phyloP scores from a whole-genome alignment of 805 yeast species.

The Candida jianshihensis region DNA sequence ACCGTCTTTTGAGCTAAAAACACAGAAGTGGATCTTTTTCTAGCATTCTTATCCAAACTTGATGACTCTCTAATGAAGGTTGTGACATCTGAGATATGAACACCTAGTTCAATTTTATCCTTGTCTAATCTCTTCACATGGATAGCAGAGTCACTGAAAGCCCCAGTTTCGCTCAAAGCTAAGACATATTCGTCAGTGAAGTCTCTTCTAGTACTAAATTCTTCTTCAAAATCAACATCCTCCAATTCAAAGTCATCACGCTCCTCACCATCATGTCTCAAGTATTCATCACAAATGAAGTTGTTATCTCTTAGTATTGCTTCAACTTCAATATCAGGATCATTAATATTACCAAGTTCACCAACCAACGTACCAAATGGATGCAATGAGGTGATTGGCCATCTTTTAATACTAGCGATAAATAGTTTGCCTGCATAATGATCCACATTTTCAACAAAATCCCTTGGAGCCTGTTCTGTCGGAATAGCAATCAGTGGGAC shows the following conservation, averaged over 20 bases:
- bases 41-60: conserved; percentile 77
- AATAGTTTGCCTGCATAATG: conserved; percentile 74
- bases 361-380: conserved; percentile 94
- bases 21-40: conserved; percentile 85
- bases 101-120: conserved; percentile 69
- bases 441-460: conserved; percentile 89
- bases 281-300: conserved; percentile 74
- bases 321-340: conserved; percentile 71
- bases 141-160: conserved; percentile 67
- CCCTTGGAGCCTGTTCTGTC: conserved; percentile 95
- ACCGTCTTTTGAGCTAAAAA: conserved; percentile 71
- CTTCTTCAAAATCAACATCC: conserved; percentile 21
- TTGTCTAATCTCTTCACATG: conserved; percentile 62
- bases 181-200: conserved; percentile 55
- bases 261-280: conserved; percentile 30
- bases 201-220: conserved; percentile 37
- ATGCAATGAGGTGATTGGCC: conserved; percentile 98
- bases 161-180: conserved; percentile 53
- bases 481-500: conserved; percentile 98
- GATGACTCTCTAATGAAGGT: conserved; percentile 68
- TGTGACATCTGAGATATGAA: conserved; percentile 79
- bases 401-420: conserved; percentile 92
- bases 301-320: conserved; percentile 85
- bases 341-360: conserved; percentile 76
- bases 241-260: conserved; percentile 28